Evolutionary conservation across 2,329 filamentous ascomycete species (phyloP).

Genomic region (Phyllosticta citriasiana): DNA sequence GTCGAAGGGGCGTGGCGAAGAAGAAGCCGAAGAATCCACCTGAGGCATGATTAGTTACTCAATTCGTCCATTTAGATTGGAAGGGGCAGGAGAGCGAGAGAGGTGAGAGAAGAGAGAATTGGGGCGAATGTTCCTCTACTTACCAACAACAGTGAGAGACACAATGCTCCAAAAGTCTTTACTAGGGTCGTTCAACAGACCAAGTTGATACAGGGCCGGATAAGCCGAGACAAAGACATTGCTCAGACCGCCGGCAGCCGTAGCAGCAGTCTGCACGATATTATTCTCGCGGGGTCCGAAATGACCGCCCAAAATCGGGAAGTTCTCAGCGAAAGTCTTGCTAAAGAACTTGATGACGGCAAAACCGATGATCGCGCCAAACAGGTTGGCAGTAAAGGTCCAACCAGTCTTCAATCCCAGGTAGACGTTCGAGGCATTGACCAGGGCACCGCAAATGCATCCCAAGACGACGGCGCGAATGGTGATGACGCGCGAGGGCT

Average conservation of each 20-base stretch:
- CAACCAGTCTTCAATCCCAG: conserved; percentile 38
- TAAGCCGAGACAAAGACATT: conserved; percentile 50
- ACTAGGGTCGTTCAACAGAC: conserved; percentile 40
- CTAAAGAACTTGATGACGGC: conserved; percentile 47
- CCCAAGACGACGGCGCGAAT: conserved; percentile 47
- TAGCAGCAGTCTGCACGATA: conserved; percentile 51
- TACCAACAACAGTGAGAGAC: conserved; percentile 46
- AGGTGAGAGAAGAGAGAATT: too few species aligned
- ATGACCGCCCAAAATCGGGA: conserved; percentile 43
- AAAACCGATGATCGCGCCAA: conserved; percentile 47
- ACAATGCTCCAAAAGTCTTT: conserved; percentile 49
- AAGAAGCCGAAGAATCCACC: conserved; percentile 56
- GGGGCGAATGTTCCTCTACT: too few species aligned
- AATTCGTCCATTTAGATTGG: too few species aligned
- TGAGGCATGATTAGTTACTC: not conserved
- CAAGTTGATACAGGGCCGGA: conserved; percentile 50
- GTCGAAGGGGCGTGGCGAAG: conserved; percentile 42
- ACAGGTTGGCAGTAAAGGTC: conserved; percentile 30
- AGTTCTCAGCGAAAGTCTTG: conserved; percentile 35
- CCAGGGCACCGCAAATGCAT: conserved; percentile 46
- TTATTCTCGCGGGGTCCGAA: conserved; percentile 55
- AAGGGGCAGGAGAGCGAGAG: not conserved
- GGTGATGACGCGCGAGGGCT: conserved; percentile 43
- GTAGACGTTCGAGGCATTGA: conserved; percentile 54
- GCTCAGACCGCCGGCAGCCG: conserved; percentile 47